Base-by-base conservation (phyloP, 2,329 filamentous ascomycete genomes). In the Fusarium camptoceras region DNA sequence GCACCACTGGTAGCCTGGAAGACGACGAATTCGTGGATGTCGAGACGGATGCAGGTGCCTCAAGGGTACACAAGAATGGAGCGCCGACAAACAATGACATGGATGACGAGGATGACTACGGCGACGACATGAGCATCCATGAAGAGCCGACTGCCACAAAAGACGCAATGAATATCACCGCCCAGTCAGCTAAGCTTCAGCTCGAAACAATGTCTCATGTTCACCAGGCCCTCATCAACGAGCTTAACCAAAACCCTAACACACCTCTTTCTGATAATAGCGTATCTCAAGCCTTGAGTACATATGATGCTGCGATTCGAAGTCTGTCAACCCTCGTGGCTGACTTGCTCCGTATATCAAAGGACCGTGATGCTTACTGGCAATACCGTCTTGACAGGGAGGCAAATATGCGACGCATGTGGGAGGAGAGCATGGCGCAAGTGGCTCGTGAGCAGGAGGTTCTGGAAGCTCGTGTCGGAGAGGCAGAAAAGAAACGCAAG, bases 381-480 rank as follows among this genome's bases (percentile, higher is more conserved):
- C 95, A 98, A 79, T 97, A 97, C 78, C 91, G 94, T 16, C 85
- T 99, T 42, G 94, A 97, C 73, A 91, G 94, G 56, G 96, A 99
- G 81, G 91, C 91, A 44, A 93, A 97, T 77, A 91, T 98, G 82
- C 90, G 96, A 39, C 91, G 93, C 64, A 93, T 99, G 89, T 99
- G 96, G 96, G 96, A 99, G 81, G 96, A 99, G 76, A 98, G 94
- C 81, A 98, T 99, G 96, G 94, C 96, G 12, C 91, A 94, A 75
- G 92, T 99, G n/a, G 96, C 94, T 20, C 90, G 89, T 59, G 96
- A 99, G 78, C 96, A 99, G 75, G 96, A 98, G 80, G 88, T 94
- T 54, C 86, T 99, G 2, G 94, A 98, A 78, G 93, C 89, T 37
- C 91, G 91, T 61, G 92, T 98, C 65, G 94, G 93, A 46, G 93